These are phyloP conservation scores for Trichoderma oligosporum DNA, from an alignment of 2,329 filamentous ascomycete genomes.

Conservation along the genomic window DNA sequence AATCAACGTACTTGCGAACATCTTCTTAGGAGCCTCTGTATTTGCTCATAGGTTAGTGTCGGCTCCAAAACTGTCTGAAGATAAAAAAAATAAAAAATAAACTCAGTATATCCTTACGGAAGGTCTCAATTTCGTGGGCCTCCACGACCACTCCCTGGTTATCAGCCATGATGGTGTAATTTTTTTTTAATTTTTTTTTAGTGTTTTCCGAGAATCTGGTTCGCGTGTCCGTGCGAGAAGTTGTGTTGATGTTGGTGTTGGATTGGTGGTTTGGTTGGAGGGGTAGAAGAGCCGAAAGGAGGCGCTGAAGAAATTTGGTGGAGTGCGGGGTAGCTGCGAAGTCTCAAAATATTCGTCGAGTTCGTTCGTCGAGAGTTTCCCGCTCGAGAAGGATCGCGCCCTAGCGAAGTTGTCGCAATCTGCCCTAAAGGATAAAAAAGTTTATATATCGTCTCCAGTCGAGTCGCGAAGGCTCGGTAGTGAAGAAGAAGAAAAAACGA, in stretches of 20 bases:
- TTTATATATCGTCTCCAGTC: not conserved
- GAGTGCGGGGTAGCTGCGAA: conserved; percentile 19
- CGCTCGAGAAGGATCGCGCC: not conserved
- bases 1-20: conserved; percentile 63
- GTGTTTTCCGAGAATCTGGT: too few relatives aligned
- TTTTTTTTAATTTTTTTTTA: not conserved
- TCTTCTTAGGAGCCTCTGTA: conserved; percentile 60
- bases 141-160: conserved; percentile 60
- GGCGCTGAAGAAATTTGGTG: conserved; percentile 4
- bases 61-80: not conserved
- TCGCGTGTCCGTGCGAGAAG: not conserved
- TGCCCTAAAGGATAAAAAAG: not conserved
- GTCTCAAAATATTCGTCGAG: conserved; percentile 9
- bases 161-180: conserved; percentile 42
- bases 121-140: conserved; percentile 74
- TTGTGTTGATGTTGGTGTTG: not conserved
- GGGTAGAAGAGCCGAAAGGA: conserved; percentile 1
- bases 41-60: not conserved
- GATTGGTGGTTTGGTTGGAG: not conserved
- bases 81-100: not conserved
- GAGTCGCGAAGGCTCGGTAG: conserved; percentile 2
- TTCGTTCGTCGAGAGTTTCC: not conserved
- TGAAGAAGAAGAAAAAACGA: not conserved
- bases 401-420: conserved; percentile 1
- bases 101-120: conserved; percentile 45